Evolutionary conservation across 129 eudicot genomes (phyloP).

Genomic region (Calendula officinalis): DNA sequence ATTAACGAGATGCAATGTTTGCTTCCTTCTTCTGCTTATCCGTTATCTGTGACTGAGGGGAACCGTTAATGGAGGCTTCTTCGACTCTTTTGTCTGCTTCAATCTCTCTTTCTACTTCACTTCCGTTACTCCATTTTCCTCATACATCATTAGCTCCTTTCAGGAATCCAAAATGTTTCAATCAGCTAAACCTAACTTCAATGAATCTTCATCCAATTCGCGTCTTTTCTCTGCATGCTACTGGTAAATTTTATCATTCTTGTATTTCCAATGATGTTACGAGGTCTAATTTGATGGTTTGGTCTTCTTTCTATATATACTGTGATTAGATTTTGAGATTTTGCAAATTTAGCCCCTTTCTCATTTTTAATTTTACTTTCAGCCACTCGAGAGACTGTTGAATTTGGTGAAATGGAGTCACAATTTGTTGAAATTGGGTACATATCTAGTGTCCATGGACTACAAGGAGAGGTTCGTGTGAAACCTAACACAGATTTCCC

Average conservation of each 20-base stretch:
- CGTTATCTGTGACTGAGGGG: no score
- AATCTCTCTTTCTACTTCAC: constrained; percentile 32
- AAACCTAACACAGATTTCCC: constrained; percentile 84
- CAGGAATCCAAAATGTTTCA: constrained; percentile 23
- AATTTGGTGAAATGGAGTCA: constrained; percentile 38
- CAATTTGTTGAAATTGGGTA: constrained; percentile 82
- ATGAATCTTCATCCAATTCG: constrained; percentile 26
- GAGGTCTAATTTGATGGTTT: constrained; percentile 10
- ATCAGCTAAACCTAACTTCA: constrained; percentile 22
- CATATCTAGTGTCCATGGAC: constrained; percentile 77
- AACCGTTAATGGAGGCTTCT: constrained; percentile 43
- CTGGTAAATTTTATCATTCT: constrained; percentile 40
- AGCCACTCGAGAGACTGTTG: constrained; percentile 60
- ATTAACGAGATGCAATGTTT: no score
- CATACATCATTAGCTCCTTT: constrained; percentile 1
- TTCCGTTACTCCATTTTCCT: constrained; percentile 21
- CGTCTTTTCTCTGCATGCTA: constrained; percentile 29
- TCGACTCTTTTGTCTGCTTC: constrained; percentile 37
- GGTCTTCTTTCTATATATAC: neutral
- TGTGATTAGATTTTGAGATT: neutral
- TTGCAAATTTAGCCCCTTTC: neutral
- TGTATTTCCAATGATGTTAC: neutral
- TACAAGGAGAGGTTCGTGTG: constrained; percentile 89
- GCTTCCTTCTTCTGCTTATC: no score
- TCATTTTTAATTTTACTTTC: constrained; percentile 12